Evolutionary conservation across 441 rosid genomes (phyloP).

Genomic region (Syzygium malaccense): DNA sequence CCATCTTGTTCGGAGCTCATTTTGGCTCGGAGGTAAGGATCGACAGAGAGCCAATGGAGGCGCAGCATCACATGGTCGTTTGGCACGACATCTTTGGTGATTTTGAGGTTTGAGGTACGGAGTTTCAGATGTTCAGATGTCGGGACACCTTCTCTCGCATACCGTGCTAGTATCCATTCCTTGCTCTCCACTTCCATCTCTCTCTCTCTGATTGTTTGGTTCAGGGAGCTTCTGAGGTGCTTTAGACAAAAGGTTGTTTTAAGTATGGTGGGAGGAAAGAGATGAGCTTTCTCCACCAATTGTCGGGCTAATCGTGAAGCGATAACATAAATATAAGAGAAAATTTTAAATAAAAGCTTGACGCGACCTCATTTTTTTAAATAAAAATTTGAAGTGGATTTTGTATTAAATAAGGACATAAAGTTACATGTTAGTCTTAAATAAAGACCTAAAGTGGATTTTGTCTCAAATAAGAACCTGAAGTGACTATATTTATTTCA

Average conservation of each 20-base stretch:
- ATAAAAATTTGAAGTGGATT: too few species aligned
- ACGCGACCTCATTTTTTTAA: too few species aligned
- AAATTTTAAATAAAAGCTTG: too few species aligned
- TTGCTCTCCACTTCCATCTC: slow-evolving; percentile 20
- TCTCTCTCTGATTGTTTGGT: background rate
- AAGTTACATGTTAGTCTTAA: too few species aligned
- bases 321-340: too few species aligned
- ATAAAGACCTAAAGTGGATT: too few species aligned
- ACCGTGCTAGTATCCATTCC: slow-evolving; percentile 30
- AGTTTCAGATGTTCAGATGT: slow-evolving; percentile 29
- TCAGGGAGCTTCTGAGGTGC: background rate
- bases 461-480: too few species aligned
- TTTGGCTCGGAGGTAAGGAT: slow-evolving; percentile 27
- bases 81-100: slow-evolving; percentile 17
- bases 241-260: background rate
- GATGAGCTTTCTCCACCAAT: background rate
- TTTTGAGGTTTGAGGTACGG: slow-evolving; percentile 9
- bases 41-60: slow-evolving; percentile 25
- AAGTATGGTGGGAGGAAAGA: background rate
- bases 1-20: slow-evolving; percentile 28
- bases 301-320: background rate
- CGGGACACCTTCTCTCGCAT: slow-evolving; percentile 29
- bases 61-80: slow-evolving; percentile 20
- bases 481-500: too few species aligned
- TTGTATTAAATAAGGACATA: too few species aligned